phyloP scores from a whole-genome alignment of 306 rosid genomes.

The Sicyos baderoa region DNA sequence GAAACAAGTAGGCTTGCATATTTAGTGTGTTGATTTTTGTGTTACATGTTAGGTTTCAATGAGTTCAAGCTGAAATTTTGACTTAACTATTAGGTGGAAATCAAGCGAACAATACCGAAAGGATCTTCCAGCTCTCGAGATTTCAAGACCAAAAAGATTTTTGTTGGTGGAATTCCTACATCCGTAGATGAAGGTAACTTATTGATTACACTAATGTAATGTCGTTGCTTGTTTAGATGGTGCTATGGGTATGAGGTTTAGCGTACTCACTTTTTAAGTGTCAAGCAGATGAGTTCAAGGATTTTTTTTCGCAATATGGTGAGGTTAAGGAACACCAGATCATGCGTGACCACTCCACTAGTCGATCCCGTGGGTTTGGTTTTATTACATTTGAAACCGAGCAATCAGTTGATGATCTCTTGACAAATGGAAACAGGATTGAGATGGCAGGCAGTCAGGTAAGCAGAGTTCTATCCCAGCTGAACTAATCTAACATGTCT shows the following conservation, averaged over 20 bases:
- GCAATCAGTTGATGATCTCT: constrained; percentile 79
- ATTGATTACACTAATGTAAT: constrained; percentile 12
- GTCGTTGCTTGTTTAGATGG: not conserved
- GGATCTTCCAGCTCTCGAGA: constrained; percentile 75
- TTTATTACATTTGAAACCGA: constrained; percentile 69
- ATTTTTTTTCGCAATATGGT: constrained; percentile 43
- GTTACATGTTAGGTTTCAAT: constrained; percentile 22
- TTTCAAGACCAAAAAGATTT: too few species aligned
- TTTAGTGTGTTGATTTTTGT: constrained; percentile 18
- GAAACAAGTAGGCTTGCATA: constrained; percentile 50
- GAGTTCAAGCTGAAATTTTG: not conserved
- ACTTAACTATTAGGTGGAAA: constrained; percentile 56
- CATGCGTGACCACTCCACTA: constrained; percentile 51
- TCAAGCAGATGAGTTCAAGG: constrained; percentile 64
- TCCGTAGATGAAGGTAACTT: constrained; percentile 70
- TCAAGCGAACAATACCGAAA: constrained; percentile 92
- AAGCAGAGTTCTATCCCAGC: constrained; percentile 15
- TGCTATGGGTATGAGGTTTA: constrained; percentile 49
- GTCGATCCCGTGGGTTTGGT: constrained; percentile 69
- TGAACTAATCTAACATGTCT: not conserved
- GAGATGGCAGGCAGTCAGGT: constrained; percentile 90
- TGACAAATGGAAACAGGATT: constrained; percentile 78
- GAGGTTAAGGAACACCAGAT: constrained; percentile 44
- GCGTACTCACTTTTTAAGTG: constrained; percentile 66
- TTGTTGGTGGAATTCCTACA: constrained; percentile 94